Evolutionary conservation across 768 basidiomycete genomes (phyloP).

Genomic region (Neoboletus magnificus): DNA sequence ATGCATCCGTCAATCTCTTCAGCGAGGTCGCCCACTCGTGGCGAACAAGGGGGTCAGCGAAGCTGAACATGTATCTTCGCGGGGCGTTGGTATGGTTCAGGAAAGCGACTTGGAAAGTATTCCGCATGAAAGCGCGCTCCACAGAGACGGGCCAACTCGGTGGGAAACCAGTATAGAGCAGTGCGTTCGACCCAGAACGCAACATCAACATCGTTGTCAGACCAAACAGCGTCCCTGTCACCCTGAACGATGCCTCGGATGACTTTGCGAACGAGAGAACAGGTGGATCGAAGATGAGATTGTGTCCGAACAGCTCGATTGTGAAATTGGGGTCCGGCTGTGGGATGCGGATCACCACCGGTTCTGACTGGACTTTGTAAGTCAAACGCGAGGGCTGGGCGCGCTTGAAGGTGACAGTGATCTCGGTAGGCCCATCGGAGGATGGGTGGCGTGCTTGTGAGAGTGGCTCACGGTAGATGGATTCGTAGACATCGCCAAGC

Average conservation of each 20-base stretch:
- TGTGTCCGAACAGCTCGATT: conserved; percentile 85
- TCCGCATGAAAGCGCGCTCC: conserved; percentile 93
- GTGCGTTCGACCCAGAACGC: conserved; percentile 79
- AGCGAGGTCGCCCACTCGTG: conserved; percentile 72
- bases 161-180: conserved; percentile 78
- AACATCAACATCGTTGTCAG: conserved; percentile 79
- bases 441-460: conserved; percentile 61
- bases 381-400: conserved; percentile 76
- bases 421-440: conserved; percentile 41
- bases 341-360: conserved; percentile 82
- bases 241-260: conserved; percentile 82
- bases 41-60: conserved; percentile 73
- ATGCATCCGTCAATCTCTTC: conserved; percentile 61
- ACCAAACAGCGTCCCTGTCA: conserved; percentile 85
- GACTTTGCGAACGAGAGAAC: conserved; percentile 75
- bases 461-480: conserved; percentile 68
- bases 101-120: conserved; percentile 94
- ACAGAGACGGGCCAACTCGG: conserved; percentile 73
- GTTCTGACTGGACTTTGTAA: conserved; percentile 84
- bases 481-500: conserved; percentile 74
- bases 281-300: conserved; percentile 84
- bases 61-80: conserved; percentile 93
- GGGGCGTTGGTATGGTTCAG: conserved; percentile 59
- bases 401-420: conserved; percentile 67
- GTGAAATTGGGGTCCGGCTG: conserved; percentile 77